phyloP scores from a whole-genome alignment of 345 rosid genomes.

The Orychophragmus violaceus region DNA sequence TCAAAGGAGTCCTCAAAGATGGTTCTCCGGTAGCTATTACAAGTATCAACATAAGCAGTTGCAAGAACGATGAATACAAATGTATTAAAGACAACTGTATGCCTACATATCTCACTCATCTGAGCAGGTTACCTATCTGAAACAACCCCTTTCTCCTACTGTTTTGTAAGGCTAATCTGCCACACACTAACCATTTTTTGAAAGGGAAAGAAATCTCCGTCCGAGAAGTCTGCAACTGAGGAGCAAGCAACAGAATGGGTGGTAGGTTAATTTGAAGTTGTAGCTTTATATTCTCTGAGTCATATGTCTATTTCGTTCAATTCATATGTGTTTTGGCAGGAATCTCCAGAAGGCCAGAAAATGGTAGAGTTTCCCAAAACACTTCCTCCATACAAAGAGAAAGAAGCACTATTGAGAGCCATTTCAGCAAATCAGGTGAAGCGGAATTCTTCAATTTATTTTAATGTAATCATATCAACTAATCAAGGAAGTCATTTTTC shows the following conservation, averaged over 20 bases:
- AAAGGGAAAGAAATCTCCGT: conserved; percentile 55
- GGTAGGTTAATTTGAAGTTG: conserved; percentile 38
- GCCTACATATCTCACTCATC: too few relatives aligned
- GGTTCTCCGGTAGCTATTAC: too few relatives aligned
- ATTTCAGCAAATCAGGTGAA: conserved; percentile 81
- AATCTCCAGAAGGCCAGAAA: conserved; percentile 78
- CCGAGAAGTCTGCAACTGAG: conserved; percentile 65
- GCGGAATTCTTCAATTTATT: neutral
- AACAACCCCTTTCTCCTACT: too few relatives aligned
- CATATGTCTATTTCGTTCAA: neutral
- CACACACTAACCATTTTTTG: too few relatives aligned
- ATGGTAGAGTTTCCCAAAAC: conserved; percentile 79
- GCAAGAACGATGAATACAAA: too few relatives aligned
- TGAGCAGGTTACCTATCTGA: too few relatives aligned
- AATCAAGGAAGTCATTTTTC: neutral
- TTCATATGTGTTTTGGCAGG: conserved; percentile 38
- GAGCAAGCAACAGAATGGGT: conserved; percentile 72
- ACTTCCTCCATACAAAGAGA: conserved; percentile 83
- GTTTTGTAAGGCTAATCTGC: too few relatives aligned
- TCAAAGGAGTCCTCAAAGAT: too few relatives aligned
- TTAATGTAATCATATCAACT: neutral
- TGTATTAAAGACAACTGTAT: too few relatives aligned
- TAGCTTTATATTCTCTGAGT: neutral
- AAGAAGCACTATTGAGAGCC: conserved; percentile 56
- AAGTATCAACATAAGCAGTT: too few relatives aligned